phyloP scores from a whole-genome alignment of 148 eudicot genomes.

The Euryodendron excelsum region DNA sequence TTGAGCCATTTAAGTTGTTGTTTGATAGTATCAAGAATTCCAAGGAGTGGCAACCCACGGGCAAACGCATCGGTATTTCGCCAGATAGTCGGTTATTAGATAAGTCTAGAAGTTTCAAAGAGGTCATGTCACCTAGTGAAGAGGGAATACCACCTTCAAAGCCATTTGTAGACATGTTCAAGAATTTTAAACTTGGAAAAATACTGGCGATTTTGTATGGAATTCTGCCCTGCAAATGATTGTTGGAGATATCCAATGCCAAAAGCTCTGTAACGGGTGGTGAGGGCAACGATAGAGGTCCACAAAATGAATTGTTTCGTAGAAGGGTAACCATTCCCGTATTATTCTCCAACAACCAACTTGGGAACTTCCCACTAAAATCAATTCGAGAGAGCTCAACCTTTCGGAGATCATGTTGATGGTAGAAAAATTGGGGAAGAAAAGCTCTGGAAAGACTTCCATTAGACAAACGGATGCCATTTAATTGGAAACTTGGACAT shows the following conservation, averaged over 20 bases:
- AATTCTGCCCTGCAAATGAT: not conserved
- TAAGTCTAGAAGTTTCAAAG: not conserved
- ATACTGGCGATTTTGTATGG: not conserved
- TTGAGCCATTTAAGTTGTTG: too few species aligned
- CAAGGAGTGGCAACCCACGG: not conserved
- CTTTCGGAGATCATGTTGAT: constrained; percentile 19
- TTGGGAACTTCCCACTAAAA: constrained; percentile 14
- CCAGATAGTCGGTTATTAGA: constrained; percentile 9
- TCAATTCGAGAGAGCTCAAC: too few species aligned
- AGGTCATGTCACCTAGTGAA: not conserved
- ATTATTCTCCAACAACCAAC: constrained; percentile 16
- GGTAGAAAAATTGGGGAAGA: constrained; percentile 18
- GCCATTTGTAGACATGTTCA: constrained; percentile 8
- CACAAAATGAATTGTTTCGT: not conserved
- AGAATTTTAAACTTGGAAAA: not conserved
- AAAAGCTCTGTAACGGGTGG: not conserved
- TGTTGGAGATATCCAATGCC: constrained; percentile 6
- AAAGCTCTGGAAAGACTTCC: not conserved
- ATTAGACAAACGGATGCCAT: not conserved
- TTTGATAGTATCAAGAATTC: too few species aligned
- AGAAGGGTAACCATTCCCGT: not conserved
- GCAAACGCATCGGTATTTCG: constrained; percentile 5
- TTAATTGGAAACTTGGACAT: constrained; percentile 16
- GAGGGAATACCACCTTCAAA: constrained; percentile 15
- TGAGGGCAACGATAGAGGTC: not conserved